Base-by-base conservation (phyloP, 1,284 basidiomycete species). In the Trichosporon sp. region DNA sequence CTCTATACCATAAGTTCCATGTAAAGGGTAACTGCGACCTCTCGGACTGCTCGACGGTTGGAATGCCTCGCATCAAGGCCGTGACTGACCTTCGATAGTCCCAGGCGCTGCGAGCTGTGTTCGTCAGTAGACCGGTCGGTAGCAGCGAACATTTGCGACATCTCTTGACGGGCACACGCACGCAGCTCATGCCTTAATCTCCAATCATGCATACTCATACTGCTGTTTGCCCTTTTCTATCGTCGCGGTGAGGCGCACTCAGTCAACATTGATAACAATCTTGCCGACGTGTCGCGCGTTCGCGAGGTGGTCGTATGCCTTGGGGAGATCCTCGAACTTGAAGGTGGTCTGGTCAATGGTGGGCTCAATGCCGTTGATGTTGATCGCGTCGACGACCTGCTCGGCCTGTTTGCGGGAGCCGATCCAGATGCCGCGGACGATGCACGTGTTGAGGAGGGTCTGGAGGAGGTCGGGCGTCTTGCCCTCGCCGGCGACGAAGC, bases 401-500 rank as follows among this genome's bases (percentile, higher is more conserved):
- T 80, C 80, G 67, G 83, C 82, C 71, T 81, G 79, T 56, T 77
- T 69, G n/a, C 80, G 70, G 42, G 75, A 77, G n/a, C 83, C 75
- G 27, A 76, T 69, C 35, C 65, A 64, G 64, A 75, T 71, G 5
- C 74, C 75, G 44, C 75, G 67, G 23, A 69, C 66, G 66, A 73
- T 73, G 21, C 32, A 53, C 12, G 35, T 15, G 8, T 63, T 21
- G 15, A 23, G 15, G 25, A 69, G 60, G 13, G 68, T 47, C 5
- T 32, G 25, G 44, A 32, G 32, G 60, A 62, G 53, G 4, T 44
- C 29, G 1, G 72, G 70, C 27, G 62, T 64, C 9, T 25, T n/a
- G 27, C 35, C 62, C 3, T 71, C 68, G n/a, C 65, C 74, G 0
- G 84, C 83, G 6, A 88, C 79, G 58, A 82, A 80, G 9, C 88